Percentiles rank a stretch among this genome's conserved stretches.
phyloP scores from a whole-genome alignment of 352 stramenopile genomes.

The Globisporangium orthogonon region DNA sequence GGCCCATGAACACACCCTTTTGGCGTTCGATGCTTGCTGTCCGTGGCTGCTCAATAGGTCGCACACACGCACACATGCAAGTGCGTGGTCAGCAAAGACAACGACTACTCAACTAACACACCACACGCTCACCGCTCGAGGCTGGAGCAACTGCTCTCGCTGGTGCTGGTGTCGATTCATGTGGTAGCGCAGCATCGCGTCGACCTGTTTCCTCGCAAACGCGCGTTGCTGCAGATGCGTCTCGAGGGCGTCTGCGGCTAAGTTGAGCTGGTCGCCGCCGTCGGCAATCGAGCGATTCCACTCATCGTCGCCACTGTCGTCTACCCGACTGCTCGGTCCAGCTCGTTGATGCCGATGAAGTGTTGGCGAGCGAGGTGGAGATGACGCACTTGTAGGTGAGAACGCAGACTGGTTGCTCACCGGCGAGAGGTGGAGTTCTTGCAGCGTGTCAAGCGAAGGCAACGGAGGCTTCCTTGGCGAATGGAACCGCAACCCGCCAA shows the following conservation, averaged over 20 bases:
- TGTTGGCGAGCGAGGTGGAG: no score
- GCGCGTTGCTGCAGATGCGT: constrained; percentile 39
- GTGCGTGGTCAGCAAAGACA: neutral
- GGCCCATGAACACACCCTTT: constrained; percentile 6
- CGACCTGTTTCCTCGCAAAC: constrained; percentile 43
- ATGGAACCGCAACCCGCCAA: neutral
- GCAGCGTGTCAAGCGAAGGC: constrained; percentile 8
- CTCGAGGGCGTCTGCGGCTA: constrained; percentile 30
- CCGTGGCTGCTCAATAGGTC: neutral
- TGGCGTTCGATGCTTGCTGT: neutral
- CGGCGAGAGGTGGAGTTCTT: neutral
- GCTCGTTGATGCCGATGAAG: neutral
- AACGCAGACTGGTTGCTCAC: constrained; percentile 12
- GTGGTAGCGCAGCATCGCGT: constrained; percentile 30
- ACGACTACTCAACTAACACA: neutral
- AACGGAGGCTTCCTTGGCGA: constrained; percentile 31
- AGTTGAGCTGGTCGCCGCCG: constrained; percentile 27
- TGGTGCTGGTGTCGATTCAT: constrained; percentile 20
- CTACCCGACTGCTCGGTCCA: neutral
- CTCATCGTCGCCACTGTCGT: constrained; percentile 13
- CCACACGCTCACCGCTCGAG: neutral
- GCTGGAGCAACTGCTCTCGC: neutral
- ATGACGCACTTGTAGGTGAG: neutral
- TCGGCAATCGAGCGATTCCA: neutral
- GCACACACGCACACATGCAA: neutral